phyloP scores from a whole-genome alignment of 805 yeast genomes.

The Brettanomyces naardenensis region DNA sequence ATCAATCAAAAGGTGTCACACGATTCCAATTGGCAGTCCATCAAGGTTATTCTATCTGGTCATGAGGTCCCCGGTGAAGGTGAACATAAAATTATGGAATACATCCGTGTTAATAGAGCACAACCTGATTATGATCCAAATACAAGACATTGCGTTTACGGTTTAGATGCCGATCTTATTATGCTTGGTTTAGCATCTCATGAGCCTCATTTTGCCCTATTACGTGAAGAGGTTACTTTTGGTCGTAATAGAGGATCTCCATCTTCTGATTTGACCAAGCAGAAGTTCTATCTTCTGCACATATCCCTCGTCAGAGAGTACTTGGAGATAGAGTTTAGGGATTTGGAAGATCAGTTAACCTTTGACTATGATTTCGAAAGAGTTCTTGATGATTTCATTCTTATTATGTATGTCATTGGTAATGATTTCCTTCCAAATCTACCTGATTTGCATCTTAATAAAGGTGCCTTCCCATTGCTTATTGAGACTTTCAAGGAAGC shows the following conservation, averaged over 20 bases:
- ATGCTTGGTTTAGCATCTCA: conserved; percentile 88
- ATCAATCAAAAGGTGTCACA: conserved; percentile 81
- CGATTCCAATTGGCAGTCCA: conserved; percentile 78
- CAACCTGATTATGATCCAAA: conserved; percentile 68
- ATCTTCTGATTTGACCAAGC: conserved; percentile 53
- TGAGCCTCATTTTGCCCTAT: conserved; percentile 89
- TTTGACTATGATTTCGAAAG: conserved; percentile 82
- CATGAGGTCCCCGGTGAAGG: conserved; percentile 99
- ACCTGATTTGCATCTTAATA: conserved; percentile 87
- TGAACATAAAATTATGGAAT: conserved; percentile 95
- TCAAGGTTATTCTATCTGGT: conserved; percentile 75
- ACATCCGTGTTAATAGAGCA: conserved; percentile 72
- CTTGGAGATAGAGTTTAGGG: conserved; percentile 74
- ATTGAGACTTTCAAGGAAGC: conserved; percentile 82
- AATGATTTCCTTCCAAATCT: conserved; percentile 96
- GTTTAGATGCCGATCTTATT: conserved; percentile 92
- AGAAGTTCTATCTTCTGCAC: conserved; percentile 77
- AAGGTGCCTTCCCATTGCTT: conserved; percentile 93
- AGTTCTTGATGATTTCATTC: conserved; percentile 83
- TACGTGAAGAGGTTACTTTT: conserved; percentile 93
- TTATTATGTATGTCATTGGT: conserved; percentile 91
- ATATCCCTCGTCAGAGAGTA: conserved; percentile 86
- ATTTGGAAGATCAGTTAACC: conserved; percentile 51
- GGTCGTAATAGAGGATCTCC: conserved; percentile 38
- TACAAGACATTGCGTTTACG: conserved; percentile 88